Conservation (phyloP, 148 eudicot species). For the Camellia lanceoleosa region DNA sequence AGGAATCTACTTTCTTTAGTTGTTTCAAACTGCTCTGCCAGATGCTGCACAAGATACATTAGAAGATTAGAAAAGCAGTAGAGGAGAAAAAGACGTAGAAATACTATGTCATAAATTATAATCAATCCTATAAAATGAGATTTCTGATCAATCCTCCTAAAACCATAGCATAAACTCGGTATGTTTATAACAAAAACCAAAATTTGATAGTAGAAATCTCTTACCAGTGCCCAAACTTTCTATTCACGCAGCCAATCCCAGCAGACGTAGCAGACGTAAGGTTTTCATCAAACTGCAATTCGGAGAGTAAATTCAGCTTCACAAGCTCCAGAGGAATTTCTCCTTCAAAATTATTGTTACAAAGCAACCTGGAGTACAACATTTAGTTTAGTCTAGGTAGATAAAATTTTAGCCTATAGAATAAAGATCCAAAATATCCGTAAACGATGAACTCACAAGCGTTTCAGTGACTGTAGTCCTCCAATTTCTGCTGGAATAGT, state of each 20-base stretch:
- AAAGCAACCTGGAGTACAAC: constrained; percentile 52
- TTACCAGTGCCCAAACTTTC: constrained; percentile 67
- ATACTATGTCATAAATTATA: not conserved
- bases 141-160: not conserved
- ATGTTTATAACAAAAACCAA: not conserved
- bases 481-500: constrained; percentile 63
- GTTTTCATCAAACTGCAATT: constrained; percentile 59
- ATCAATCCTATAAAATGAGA: not conserved
- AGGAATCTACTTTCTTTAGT: constrained; percentile 29
- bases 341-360: constrained; percentile 69
- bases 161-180: not conserved
- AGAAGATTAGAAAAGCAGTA: constrained; percentile 6
- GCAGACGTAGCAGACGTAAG: constrained; percentile 34
- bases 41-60: constrained; percentile 30
- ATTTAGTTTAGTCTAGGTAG: constrained; percentile 2
- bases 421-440: not conserved
- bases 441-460: constrained; percentile 55
- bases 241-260: constrained; percentile 41
- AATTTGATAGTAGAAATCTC: constrained; percentile 1
- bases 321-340: constrained; percentile 51
- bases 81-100: not conserved
- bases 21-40: constrained; percentile 28
- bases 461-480: constrained; percentile 49
- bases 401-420: not conserved
- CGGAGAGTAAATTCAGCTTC: constrained; percentile 52